Evolutionary conservation across 805 yeast species (phyloP), one percentile per base, ranked within the genome.

Genomic region (Cyberlindnera bimundalis): DNA sequence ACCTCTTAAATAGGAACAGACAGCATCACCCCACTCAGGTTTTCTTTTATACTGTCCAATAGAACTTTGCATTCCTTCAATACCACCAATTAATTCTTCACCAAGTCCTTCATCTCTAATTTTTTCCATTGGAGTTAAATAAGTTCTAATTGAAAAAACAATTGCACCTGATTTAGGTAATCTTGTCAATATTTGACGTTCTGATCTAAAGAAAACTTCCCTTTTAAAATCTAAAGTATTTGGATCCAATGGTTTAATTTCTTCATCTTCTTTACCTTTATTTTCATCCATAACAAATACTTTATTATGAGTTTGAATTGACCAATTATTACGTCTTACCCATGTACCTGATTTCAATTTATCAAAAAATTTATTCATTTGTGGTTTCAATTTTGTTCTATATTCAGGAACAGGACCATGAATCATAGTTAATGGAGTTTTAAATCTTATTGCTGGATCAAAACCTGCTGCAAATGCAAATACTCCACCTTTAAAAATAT

Each of bases 401-500:
- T 84, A 84, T 44, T 74, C 75, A 0, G 93, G 95, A 2, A 84
- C 90, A 0, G 90, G 90, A 3, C 63, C 71, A 55, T 84, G 95
- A 44, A 84, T 74, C 34, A 58, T 64, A 0, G 84, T 74, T 29
- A 84, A 60, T 2, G 82, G 78, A 50, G 67, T 60, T 52, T 78
- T 65, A 46, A 75, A 68, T 47, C 75, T 71, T 9, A 56, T 61
- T 5, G 68, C 60, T 5, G 91, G 90, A 53, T 78, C 78, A 59
- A 84, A 84, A 2, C 91, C 91, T 1, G 82, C 77, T 1, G 91
- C 87, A 50, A 81, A 81, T 7, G 79, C 78, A 18, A 79, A 71
- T 4, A 73, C 63, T 7, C 79, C 76, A 1, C 78, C 79, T 38
- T 81, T 66, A 31, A 80, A 57, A 20, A 71, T 65, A 55, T 81